A percentile compares a stretch with the other conserved stretches of the same genome.
These are phyloP conservation scores for Penicillium herquei DNA, from an alignment of 495 filamentous ascomycete species.

Conservation along the genomic window DNA sequence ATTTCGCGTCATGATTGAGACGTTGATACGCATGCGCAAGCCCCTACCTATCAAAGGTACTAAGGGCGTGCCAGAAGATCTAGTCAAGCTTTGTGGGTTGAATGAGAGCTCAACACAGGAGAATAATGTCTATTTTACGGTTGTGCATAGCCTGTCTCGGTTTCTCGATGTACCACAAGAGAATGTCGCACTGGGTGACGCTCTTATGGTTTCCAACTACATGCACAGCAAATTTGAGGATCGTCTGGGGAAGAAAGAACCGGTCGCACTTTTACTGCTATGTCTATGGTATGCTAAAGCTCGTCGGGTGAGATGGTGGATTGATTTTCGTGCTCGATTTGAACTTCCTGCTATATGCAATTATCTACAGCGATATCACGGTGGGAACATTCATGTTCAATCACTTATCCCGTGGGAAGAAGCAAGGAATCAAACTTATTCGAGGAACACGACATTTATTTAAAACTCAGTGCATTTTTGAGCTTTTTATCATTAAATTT, in stretches of 20 bases:
- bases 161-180: background rate
- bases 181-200: background rate
- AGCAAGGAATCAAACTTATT: background rate
- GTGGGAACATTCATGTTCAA: background rate
- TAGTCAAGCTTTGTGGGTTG: background rate
- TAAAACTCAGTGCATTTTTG: no score
- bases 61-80: background rate
- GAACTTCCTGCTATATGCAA: background rate
- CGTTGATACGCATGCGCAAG: background rate
- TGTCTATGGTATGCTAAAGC: background rate
- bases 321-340: background rate
- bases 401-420: background rate
- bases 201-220: background rate
- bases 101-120: background rate
- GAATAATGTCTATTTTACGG: background rate
- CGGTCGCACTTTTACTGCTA: background rate
- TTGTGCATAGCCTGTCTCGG: background rate
- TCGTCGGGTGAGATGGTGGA: background rate
- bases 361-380: background rate
- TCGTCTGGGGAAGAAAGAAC: background rate
- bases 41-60: background rate
- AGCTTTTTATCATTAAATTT: no score
- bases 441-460: no score
- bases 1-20: background rate
- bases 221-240: background rate